These are phyloP conservation scores for bread wheat (Triticum aestivum) DNA, from an alignment of 176 grass and related monocot species.

Conservation along the genomic window IWGSC_CS_RefSeq_v2.1 NC_057805.1:95619281-95619780, in stretches of 20 bases:
- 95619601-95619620: constrained; percentile 45
- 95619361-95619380: not conserved
- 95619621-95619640: constrained; percentile 41
- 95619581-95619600: constrained; percentile 20
- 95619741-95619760: constrained; percentile 61
- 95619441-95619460: constrained; percentile 35
- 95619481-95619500: constrained; percentile 40
- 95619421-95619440: constrained; percentile 58
- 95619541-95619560: not conserved
- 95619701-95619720: not conserved
- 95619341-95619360: not conserved
- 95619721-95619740: constrained; percentile 53
- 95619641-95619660: not conserved
- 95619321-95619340: not conserved
- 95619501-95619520: constrained; percentile 3
- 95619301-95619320: constrained; percentile 72
- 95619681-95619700: not conserved
- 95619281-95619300: constrained; percentile 87
- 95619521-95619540: constrained; percentile 8
- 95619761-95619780: constrained; percentile 56
- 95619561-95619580: constrained; percentile 30
- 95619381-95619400: not conserved
- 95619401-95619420: constrained; percentile 75
- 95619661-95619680: not conserved
- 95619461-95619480: constrained; percentile 37